A percentile compares a stretch with the other conserved stretches of the same genome.
phyloP scores from a whole-genome alignment of 1,139 yeast species.

The Nakaseomyces sp. region DNA sequence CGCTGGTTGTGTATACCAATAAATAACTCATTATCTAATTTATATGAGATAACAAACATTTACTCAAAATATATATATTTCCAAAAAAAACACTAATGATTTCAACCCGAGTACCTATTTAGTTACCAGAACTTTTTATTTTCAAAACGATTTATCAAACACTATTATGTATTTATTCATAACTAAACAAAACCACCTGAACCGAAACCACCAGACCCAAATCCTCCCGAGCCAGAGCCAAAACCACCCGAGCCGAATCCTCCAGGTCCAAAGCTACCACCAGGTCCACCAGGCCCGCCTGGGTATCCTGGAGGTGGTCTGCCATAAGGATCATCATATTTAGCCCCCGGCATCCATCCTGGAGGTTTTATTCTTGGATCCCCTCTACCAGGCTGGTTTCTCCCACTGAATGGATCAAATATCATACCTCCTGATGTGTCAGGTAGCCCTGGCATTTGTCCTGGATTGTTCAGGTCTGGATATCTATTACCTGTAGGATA shows the following conservation, averaged over 20 bases:
- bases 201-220: constrained; percentile 7
- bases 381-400: constrained; percentile 10
- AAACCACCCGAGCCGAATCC: constrained; percentile 13
- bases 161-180: too few relatives aligned
- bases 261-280: constrained; percentile 14
- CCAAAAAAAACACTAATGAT: too few relatives aligned
- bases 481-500: constrained; percentile 35
- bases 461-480: constrained; percentile 22
- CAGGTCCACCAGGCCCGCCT: constrained; percentile 10
- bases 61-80: too few relatives aligned
- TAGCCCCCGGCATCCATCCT: constrained; percentile 35
- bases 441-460: constrained; percentile 8
- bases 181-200: background rate
- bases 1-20: constrained; percentile 23
- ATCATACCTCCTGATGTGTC: constrained; percentile 34
- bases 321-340: constrained; percentile 33
- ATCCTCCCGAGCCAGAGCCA: constrained; percentile 13
- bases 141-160: too few relatives aligned
- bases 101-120: too few relatives aligned
- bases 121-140: too few relatives aligned
- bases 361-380: constrained; percentile 22
- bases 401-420: constrained; percentile 25
- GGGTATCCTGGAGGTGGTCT: constrained; percentile 14
- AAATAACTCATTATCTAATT: background rate
- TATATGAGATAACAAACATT: too few relatives aligned